phyloP scores from a whole-genome alignment of 106 monocot genomes.

The Chionographis japonica region DNA sequence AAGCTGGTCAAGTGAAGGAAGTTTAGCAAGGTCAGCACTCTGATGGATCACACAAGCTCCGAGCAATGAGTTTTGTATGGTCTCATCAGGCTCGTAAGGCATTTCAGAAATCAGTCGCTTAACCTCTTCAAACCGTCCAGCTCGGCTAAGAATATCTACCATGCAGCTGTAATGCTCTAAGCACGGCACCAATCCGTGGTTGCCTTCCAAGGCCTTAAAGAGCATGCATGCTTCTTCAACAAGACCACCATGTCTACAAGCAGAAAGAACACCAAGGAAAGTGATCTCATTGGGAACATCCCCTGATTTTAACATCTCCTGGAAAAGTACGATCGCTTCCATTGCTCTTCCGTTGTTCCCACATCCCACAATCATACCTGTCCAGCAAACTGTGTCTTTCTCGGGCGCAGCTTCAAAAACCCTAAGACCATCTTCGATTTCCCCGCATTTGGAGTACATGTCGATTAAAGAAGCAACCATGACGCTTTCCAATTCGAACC shows the following conservation, averaged over 20 bases:
- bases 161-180: slow-evolving; percentile 64
- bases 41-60: slow-evolving; percentile 16
- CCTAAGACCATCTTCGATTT: slow-evolving; percentile 36
- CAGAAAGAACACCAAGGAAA: slow-evolving; percentile 61
- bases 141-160: slow-evolving; percentile 57
- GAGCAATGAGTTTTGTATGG: slow-evolving; percentile 36
- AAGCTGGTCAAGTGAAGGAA: slow-evolving; percentile 5
- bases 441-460: slow-evolving; percentile 71
- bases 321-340: slow-evolving; percentile 43
- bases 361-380: slow-evolving; percentile 59
- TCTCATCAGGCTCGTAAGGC: slow-evolving; percentile 37
- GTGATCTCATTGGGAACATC: slow-evolving; percentile 62
- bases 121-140: slow-evolving; percentile 44
- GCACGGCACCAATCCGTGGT: slow-evolving; percentile 25
- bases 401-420: slow-evolving; percentile 24
- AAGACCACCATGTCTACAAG: slow-evolving; percentile 71
- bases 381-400: slow-evolving; percentile 51
- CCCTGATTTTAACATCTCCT: slow-evolving; percentile 44
- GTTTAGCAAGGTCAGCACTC: slow-evolving; percentile 7
- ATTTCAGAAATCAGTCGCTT: slow-evolving; percentile 30
- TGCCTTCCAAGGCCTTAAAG: slow-evolving; percentile 35
- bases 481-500: slow-evolving; percentile 37
- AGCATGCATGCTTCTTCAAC: slow-evolving; percentile 36
- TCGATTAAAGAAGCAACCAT: slow-evolving; percentile 54
- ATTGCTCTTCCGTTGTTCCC: slow-evolving; percentile 57